Evolutionary conservation across 805 yeast species (phyloP).

Genomic region (Cyberlindnera veronae): DNA sequence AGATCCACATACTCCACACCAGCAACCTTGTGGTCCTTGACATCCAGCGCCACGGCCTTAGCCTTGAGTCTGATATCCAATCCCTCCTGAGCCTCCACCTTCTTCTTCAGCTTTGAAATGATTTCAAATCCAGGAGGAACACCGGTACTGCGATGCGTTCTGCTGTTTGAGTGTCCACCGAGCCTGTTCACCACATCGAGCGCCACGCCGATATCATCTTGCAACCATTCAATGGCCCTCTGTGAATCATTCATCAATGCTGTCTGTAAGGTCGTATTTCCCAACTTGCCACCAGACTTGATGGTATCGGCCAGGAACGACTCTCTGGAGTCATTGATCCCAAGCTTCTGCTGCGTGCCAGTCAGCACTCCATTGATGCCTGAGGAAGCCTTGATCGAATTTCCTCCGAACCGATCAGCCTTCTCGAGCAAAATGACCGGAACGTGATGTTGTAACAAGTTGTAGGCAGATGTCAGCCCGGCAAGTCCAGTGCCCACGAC

Average conservation of each 20-base stretch:
- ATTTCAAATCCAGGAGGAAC: conserved; percentile 62
- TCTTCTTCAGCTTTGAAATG: conserved; percentile 41
- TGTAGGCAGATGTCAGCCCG: conserved; percentile 69
- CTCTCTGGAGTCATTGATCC: conserved; percentile 53
- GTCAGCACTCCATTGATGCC: conserved; percentile 74
- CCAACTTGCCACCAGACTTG: conserved; percentile 59
- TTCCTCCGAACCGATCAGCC: conserved; percentile 48
- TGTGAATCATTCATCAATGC: conserved; percentile 60
- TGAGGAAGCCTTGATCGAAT: conserved; percentile 58
- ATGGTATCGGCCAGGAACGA: conserved; percentile 64
- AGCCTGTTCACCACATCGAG: conserved; percentile 66
- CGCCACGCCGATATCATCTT: conserved; percentile 56
- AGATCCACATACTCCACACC: conserved; percentile 41
- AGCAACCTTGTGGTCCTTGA: conserved; percentile 30
- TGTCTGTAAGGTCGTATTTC: conserved; percentile 54
- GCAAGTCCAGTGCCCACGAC: conserved; percentile 82
- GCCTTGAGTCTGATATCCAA: conserved; percentile 38
- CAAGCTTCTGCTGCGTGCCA: conserved; percentile 47
- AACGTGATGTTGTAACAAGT: conserved; percentile 37
- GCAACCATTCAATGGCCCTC: conserved; percentile 72
- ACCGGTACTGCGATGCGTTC: conserved; percentile 75
- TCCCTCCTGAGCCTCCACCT: conserved; percentile 31
- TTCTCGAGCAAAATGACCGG: conserved; percentile 50
- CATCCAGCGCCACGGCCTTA: conserved; percentile 34
- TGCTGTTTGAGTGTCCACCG: conserved; percentile 78